A percentile compares a stretch with the other conserved stretches of the same genome.
Evolutionary conservation across 2,329 filamentous ascomycete species (phyloP).

Genomic region (Hawksworthiomyces lignivorus): DNA sequence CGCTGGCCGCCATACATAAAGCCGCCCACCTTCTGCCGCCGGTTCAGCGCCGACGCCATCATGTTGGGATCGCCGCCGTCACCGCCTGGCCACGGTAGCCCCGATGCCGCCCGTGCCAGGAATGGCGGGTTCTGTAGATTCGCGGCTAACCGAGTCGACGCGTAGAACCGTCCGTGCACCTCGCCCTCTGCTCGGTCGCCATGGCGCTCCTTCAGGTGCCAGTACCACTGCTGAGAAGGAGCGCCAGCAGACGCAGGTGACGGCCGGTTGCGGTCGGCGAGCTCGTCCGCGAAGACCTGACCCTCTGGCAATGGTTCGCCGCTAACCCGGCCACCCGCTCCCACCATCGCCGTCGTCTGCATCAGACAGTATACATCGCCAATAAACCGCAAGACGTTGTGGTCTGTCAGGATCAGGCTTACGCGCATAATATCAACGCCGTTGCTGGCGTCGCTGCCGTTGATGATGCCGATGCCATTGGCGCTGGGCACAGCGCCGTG

Average conservation of each 20-base stretch:
- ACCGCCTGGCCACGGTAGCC: background rate
- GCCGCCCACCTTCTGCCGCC: constrained; percentile 35
- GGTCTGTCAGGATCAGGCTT: constrained; percentile 18
- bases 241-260: background rate
- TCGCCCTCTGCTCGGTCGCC: constrained; percentile 30
- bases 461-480: no score
- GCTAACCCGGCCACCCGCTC: background rate
- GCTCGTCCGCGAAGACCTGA: constrained; percentile 21
- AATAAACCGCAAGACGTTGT: constrained; percentile 17
- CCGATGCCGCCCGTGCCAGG: constrained; percentile 6
- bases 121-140: constrained; percentile 29
- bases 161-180: constrained; percentile 51
- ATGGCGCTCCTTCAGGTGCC: constrained; percentile 21
- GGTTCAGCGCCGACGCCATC: constrained; percentile 42
- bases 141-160: constrained; percentile 43
- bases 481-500: no score
- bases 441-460: constrained; percentile 52
- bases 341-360: constrained; percentile 7
- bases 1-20: constrained; percentile 35
- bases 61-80: constrained; percentile 19
- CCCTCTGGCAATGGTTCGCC: constrained; percentile 15
- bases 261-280: constrained; percentile 14
- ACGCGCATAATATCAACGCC: constrained; percentile 23
- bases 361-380: constrained; percentile 22
- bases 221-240: constrained; percentile 19